A percentile compares a stretch with the other conserved stretches of the same genome.
These are phyloP conservation scores for Fraxinus albicans DNA, from an alignment of 305 asterid genomes.

Conservation along the genomic window DNA sequence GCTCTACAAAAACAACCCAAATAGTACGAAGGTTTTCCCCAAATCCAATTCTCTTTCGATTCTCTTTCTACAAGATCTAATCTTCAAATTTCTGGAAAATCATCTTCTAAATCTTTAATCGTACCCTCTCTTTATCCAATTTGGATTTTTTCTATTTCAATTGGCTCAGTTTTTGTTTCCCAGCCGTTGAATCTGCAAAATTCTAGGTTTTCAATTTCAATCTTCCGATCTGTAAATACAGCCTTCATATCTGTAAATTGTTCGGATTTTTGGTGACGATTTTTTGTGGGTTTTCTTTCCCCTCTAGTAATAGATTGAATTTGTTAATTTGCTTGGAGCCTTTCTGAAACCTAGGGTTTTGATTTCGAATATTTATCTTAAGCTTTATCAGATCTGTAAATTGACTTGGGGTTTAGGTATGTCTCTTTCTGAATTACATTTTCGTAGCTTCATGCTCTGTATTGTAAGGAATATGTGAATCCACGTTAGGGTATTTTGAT, in stretches of 20 bases:
- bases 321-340: conserved; percentile 18
- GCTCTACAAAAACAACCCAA: conserved; percentile 39
- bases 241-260: conserved; percentile 15
- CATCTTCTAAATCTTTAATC: conserved; percentile 23
- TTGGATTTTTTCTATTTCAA: conserved; percentile 27
- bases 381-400: conserved; percentile 29
- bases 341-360: conserved; percentile 47
- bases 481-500: conserved; percentile 45
- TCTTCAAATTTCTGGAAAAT: conserved; percentile 15
- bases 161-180: conserved; percentile 25
- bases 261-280: neutral
- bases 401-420: conserved; percentile 30
- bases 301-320: conserved; percentile 19
- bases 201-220: conserved; percentile 37
- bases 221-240: conserved; percentile 37
- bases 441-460: neutral
- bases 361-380: conserved; percentile 19
- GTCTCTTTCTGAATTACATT: conserved; percentile 23
- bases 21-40: conserved; percentile 34
- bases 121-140: conserved; percentile 18
- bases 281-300: conserved; percentile 1
- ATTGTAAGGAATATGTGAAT: conserved; percentile 20
- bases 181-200: conserved; percentile 12
- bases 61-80: conserved; percentile 20
- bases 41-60: conserved; percentile 20